Percentiles rank a stretch among this genome's conserved stretches.
phyloP scores from a whole-genome alignment of 1,284 basidiomycete genomes.

The Singerocomus rubriflavus region DNA sequence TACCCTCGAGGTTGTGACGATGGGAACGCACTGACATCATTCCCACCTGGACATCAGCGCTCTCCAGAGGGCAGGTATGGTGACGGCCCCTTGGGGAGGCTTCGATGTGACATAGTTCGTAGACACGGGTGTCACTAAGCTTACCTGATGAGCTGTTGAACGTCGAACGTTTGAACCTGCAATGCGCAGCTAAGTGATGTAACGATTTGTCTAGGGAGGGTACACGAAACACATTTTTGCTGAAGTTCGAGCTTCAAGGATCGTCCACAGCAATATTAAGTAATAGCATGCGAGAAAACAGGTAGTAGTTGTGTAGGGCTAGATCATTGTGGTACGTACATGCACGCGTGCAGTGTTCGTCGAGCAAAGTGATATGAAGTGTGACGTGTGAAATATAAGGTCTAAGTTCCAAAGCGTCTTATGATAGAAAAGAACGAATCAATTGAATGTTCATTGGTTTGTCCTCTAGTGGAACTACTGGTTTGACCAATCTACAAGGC shows the following conservation, averaged over 20 bases:
- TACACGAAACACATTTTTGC: too few species aligned
- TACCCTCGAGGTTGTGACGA: not conserved
- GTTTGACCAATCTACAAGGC: slow-evolving; percentile 22
- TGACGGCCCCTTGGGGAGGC: slow-evolving; percentile 15
- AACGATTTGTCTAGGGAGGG: too few species aligned
- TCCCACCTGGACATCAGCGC: slow-evolving; percentile 12
- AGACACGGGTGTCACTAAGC: slow-evolving; percentile 11
- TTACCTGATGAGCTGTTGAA: slow-evolving; percentile 23
- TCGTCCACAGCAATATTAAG: slow-evolving; percentile 22
- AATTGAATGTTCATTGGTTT: slow-evolving; percentile 20
- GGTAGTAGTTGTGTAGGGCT: not conserved
- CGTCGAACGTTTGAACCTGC: too few species aligned
- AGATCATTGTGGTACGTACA: slow-evolving; percentile 17
- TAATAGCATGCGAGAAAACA: slow-evolving; percentile 13
- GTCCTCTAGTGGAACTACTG: slow-evolving; percentile 21
- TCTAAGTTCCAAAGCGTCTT: slow-evolving; percentile 25
- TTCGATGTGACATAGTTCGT: slow-evolving; percentile 21
- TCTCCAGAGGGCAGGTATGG: slow-evolving; percentile 28
- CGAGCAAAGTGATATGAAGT: slow-evolving; percentile 5
- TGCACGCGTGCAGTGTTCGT: slow-evolving; percentile 15
- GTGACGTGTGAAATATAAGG: slow-evolving; percentile 8
- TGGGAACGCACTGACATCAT: not conserved
- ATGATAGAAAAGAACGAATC: slow-evolving; percentile 23
- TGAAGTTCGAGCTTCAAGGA: too few species aligned
- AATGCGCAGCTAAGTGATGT: too few species aligned